Conservation (phyloP, 176 grass and related monocot genomes). For the Raddia distichophylla region DNA sequence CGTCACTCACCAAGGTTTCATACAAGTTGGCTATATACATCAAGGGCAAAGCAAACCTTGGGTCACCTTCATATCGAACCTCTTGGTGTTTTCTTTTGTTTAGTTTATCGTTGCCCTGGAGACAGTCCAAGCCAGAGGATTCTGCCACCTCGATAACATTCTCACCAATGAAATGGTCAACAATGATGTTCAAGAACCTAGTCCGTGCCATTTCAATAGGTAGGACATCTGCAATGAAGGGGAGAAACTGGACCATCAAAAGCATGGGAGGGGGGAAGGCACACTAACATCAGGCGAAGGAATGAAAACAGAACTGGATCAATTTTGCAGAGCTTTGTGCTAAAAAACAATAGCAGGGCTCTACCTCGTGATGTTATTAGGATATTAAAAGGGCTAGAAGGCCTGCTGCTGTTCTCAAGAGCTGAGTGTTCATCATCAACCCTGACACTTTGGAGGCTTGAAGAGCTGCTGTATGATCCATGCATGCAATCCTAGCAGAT, state of each 20-base stretch:
- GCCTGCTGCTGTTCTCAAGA: slow-evolving; percentile 66
- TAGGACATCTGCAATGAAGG: slow-evolving; percentile 60
- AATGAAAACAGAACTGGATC: not conserved
- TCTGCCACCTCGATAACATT: slow-evolving; percentile 75
- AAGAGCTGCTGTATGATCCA: slow-evolving; percentile 64
- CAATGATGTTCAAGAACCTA: slow-evolving; percentile 73
- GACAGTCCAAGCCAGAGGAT: slow-evolving; percentile 40
- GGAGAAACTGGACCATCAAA: not conserved
- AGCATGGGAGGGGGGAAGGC: not conserved
- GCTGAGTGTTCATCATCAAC: slow-evolving; percentile 68
- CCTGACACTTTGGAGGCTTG: slow-evolving; percentile 56
- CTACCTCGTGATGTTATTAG: slow-evolving; percentile 73
- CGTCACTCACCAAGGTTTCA: slow-evolving; percentile 78
- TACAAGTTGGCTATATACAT: slow-evolving; percentile 96
- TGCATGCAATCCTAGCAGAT: slow-evolving; percentile 62
- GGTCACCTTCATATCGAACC: slow-evolving; percentile 69
- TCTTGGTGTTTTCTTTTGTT: slow-evolving; percentile 83
- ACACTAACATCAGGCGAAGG: not conserved
- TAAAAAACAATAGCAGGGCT: not conserved
- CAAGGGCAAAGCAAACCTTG: slow-evolving; percentile 75
- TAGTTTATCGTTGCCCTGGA: slow-evolving; percentile 52
- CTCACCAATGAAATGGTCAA: slow-evolving; percentile 73
- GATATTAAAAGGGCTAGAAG: slow-evolving; percentile 68
- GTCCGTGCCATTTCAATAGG: slow-evolving; percentile 72
- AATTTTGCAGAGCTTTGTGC: not conserved